Percentiles rank a stretch among this genome's conserved stretches.
phyloP scores from a whole-genome alignment of 768 basidiomycete genomes.

The Pleurotus eryngii region DNA sequence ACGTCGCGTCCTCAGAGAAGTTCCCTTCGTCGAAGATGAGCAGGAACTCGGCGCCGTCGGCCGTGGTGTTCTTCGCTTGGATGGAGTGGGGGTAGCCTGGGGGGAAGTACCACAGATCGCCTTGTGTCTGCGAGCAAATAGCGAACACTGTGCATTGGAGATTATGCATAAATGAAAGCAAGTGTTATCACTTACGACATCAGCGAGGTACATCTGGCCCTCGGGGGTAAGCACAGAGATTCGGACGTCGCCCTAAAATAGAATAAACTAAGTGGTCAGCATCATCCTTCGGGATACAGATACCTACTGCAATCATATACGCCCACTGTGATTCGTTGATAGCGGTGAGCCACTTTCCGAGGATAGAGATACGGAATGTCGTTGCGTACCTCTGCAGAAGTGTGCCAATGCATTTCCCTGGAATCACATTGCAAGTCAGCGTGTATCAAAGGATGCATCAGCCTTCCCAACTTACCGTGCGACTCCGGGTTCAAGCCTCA shows the following conservation, averaged over 20 bases:
- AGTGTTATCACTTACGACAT: conserved; percentile 37
- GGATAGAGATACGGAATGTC: not conserved
- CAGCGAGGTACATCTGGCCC: conserved; percentile 49
- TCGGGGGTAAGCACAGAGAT: conserved; percentile 51
- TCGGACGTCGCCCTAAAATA: conserved; percentile 36
- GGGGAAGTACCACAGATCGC: conserved; percentile 61
- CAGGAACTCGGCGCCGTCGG: conserved; percentile 51
- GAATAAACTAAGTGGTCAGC: too few relatives aligned
- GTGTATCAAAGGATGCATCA: not conserved
- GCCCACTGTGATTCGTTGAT: conserved; percentile 37
- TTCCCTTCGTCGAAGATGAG: conserved; percentile 38
- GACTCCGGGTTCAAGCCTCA: conserved; percentile 48
- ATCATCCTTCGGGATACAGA: not conserved
- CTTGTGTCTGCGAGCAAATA: conserved; percentile 15
- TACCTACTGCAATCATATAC: conserved; percentile 42
- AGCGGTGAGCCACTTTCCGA: not conserved
- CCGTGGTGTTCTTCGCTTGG: conserved; percentile 46
- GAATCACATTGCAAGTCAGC: not conserved
- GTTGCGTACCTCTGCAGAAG: conserved; percentile 36
- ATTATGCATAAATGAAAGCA: not conserved
- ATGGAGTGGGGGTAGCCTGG: conserved; percentile 54
- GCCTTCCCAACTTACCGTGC: conserved; percentile 32
- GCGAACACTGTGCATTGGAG: not conserved
- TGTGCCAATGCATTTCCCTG: conserved; percentile 57
- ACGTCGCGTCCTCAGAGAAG: conserved; percentile 59